phyloP scores from a whole-genome alignment of 345 rosid genomes.

The Salix brachista region DNA sequence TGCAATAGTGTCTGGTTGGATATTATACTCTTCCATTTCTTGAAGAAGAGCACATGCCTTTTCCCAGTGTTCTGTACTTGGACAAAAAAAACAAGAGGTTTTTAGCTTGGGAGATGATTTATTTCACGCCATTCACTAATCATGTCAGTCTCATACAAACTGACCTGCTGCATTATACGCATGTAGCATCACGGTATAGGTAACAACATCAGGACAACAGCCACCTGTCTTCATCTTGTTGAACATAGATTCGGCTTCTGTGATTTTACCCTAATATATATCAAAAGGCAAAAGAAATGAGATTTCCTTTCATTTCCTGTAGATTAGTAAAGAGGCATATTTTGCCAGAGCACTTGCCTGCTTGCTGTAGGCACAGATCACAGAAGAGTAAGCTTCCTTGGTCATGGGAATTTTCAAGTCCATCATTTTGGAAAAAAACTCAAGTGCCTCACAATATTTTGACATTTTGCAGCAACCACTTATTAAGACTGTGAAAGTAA shows the following conservation, averaged over 20 bases:
- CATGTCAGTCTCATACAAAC: conserved; percentile 7
- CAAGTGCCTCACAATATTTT: conserved; percentile 64
- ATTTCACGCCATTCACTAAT: not conserved
- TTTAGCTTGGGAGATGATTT: conserved; percentile 16
- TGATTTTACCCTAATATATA: conserved; percentile 52
- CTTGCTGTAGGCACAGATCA: conserved; percentile 66
- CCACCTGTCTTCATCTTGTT: conserved; percentile 63
- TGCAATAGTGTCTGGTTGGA: conserved; percentile 68
- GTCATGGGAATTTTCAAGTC: conserved; percentile 56
- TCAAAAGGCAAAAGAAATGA: conserved; percentile 1
- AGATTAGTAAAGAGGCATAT: conserved; percentile 1
- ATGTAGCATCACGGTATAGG: conserved; percentile 78
- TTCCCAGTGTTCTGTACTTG: conserved; percentile 58
- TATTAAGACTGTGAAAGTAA: conserved; percentile 75
- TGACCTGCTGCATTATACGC: conserved; percentile 65
- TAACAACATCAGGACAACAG: conserved; percentile 66
- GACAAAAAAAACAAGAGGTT: conserved; percentile 1
- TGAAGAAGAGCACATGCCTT: conserved; percentile 57
- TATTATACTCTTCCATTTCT: conserved; percentile 64
- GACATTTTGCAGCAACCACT: conserved; percentile 77
- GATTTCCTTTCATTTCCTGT: conserved; percentile 1
- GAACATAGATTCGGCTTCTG: conserved; percentile 79
- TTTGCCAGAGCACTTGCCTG: conserved; percentile 48
- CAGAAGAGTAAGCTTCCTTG: conserved; percentile 74
- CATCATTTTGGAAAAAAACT: conserved; percentile 61